phyloP scores from a whole-genome alignment of 2,329 filamentous ascomycete genomes.

The Ceratocystis harringtonii region DNA sequence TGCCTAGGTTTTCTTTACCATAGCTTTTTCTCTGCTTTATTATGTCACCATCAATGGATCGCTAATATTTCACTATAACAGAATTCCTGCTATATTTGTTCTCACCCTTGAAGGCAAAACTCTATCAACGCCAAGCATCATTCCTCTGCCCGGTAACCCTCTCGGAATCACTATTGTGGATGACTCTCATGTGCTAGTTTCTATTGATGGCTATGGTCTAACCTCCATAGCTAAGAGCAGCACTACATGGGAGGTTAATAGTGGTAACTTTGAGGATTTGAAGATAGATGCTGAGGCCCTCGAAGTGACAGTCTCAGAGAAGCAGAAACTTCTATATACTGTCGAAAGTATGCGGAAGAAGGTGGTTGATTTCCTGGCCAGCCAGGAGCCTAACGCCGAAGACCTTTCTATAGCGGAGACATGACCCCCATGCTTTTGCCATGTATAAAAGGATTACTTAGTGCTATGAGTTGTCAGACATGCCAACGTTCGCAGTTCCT shows the following conservation, averaged over 20 bases:
- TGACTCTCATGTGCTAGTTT: constrained; percentile 28
- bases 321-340: constrained; percentile 31
- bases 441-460: too few species aligned
- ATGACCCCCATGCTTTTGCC: not conserved
- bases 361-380: constrained; percentile 20
- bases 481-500: too few species aligned
- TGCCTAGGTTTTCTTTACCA: not conserved
- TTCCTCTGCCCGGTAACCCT: constrained; percentile 20
- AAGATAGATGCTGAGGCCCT: constrained; percentile 21
- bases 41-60: not conserved
- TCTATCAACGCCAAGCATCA: constrained; percentile 33
- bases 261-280: constrained; percentile 17
- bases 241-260: not conserved
- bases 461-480: too few species aligned
- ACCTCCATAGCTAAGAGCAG: constrained; percentile 13
- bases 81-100: constrained; percentile 48
- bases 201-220: constrained; percentile 18
- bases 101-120: constrained; percentile 42
- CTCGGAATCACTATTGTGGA: constrained; percentile 24
- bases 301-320: constrained; percentile 27
- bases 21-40: not conserved
- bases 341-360: constrained; percentile 36
- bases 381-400: constrained; percentile 18
- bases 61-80: constrained; percentile 22
- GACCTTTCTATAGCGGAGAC: not conserved